phyloP scores from a whole-genome alignment of 805 yeast species.

The Lachancea mirantina region DNA sequence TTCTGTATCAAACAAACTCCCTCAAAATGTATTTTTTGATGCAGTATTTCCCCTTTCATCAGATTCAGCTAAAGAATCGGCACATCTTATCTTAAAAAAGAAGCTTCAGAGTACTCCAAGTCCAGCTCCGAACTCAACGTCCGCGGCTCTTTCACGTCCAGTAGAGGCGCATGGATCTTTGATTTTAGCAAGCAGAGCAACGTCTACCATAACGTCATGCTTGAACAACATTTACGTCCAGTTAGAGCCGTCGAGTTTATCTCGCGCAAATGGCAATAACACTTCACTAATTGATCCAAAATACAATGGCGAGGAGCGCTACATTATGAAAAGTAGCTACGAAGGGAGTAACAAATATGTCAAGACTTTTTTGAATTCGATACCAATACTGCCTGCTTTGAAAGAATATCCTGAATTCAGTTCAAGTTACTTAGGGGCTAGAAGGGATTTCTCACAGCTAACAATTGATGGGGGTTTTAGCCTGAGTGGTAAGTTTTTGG shows the following conservation, averaged over 20 bases:
- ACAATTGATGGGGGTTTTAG: neutral
- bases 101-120: neutral
- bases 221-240: constrained; percentile 43
- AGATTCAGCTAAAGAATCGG: constrained; percentile 2
- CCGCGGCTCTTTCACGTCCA: constrained; percentile 10
- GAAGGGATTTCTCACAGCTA: constrained; percentile 16
- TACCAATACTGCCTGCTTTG: constrained; percentile 50
- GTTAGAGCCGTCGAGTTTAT: constrained; percentile 25
- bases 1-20: constrained; percentile 30
- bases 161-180: constrained; percentile 30
- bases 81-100: constrained; percentile 8
- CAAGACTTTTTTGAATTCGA: constrained; percentile 44
- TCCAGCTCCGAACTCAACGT: no score
- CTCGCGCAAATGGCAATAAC: neutral
- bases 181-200: constrained; percentile 30
- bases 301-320: constrained; percentile 13
- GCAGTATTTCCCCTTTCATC: constrained; percentile 19
- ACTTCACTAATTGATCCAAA: neutral
- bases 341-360: constrained; percentile 62
- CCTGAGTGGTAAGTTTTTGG: neutral
- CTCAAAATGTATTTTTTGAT: constrained; percentile 48
- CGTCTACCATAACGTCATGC: constrained; percentile 34
- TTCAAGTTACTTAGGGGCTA: constrained; percentile 5
- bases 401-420: constrained; percentile 69
- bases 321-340: constrained; percentile 48